These are phyloP conservation scores for Spergularia azorica DNA, from an alignment of 179 eudicot species.

Conservation along the genomic window DNA sequence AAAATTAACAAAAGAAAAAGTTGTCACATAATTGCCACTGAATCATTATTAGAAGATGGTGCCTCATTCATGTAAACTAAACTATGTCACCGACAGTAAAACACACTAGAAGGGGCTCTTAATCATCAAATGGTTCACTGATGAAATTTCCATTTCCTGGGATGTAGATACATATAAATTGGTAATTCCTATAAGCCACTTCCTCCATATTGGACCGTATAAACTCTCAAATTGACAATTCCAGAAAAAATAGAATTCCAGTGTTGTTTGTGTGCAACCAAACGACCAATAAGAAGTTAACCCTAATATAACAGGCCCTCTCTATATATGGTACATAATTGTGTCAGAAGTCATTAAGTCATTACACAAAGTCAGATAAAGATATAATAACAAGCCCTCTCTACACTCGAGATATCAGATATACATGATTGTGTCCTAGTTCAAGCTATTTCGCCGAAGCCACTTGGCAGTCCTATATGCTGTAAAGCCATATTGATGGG, in stretches of 20 bases:
- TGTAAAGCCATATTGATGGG: background rate
- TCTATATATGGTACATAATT: background rate
- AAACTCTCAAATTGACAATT: too few species aligned
- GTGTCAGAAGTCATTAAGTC: background rate
- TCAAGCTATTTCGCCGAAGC: background rate
- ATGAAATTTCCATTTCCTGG: too few species aligned
- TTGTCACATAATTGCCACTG: background rate
- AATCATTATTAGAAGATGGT: background rate
- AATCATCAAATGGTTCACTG: too few species aligned
- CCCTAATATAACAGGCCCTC: background rate
- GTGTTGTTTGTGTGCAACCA: too few species aligned
- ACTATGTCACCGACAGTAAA: background rate
- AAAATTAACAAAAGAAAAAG: background rate
- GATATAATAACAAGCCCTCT: background rate
- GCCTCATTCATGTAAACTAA: background rate
- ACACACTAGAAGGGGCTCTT: background rate
- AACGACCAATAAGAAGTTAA: too few species aligned
- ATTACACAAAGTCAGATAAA: background rate
- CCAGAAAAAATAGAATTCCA: too few species aligned
- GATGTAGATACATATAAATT: too few species aligned
- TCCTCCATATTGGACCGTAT: too few species aligned
- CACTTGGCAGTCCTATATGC: background rate
- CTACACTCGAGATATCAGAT: background rate
- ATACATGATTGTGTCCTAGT: background rate
- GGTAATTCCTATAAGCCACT: too few species aligned